Base-by-base conservation (phyloP, 179 eudicot genomes). In the Sideroxylon spinosum region DNA sequence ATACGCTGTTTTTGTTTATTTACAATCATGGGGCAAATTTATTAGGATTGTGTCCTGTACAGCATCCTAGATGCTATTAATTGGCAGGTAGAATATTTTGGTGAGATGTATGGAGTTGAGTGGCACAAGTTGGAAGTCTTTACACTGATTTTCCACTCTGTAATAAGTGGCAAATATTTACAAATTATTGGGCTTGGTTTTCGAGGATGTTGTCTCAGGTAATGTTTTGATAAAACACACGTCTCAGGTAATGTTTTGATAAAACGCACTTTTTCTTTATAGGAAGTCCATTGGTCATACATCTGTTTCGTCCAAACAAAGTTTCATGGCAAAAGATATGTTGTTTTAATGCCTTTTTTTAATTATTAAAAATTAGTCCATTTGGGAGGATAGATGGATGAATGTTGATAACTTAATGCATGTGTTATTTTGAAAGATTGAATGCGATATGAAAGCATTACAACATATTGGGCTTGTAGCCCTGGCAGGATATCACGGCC, bases 271-370 rank as follows among this genome's bases (percentile, higher is more conserved):
- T 85, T 87, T 83, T 82, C 76, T 81, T 88, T 90, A 87, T 98
- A 95, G 98, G 98, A 87, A 74, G 83, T 75, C 86, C 96, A 86
- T 91, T 86, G 90, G 90, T 87, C 92, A 87, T 80, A 78, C 89
- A 62, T 85, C 98, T 90, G 80, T 80, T 86, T 86, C 97, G 66
- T 84, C 98, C 81, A 91, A 90, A 87, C 87, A 93, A 91, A 89
- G 84, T 90, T 82, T 89, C 79, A 87, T 84, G 80, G 91, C 87
- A 78, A 95, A 95, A 95, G 98, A 98, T 95, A 93, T 89, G 98
- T 72, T 81, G 57, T 56, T 77, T 69, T 53, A 50, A 50, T 61
- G 52, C 72, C 71, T 50, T 9, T 22, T 32, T 79, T 75, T 20
- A 3, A 3, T 37, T 37, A n/a, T 72, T 32, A 57, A 19, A 37